Conservation (phyloP, 768 basidiomycete species). For the Lyophyllum decastes region DNA sequence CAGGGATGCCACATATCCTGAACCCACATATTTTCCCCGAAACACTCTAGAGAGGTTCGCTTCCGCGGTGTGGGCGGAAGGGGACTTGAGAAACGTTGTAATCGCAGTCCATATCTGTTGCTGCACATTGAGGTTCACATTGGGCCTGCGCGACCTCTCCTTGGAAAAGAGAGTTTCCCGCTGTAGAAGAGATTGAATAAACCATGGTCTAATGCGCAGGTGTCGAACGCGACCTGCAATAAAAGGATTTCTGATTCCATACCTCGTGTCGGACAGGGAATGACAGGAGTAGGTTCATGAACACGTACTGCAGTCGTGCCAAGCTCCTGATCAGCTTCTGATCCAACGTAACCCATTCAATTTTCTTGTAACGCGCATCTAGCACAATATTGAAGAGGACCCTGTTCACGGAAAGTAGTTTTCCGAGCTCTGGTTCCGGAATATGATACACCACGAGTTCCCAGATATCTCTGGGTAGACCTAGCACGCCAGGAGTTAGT, state of each 20-base stretch:
- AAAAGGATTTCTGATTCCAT: constrained; percentile 26
- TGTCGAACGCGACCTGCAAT: constrained; percentile 34
- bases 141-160: not conserved
- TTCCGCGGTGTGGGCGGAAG: not conserved
- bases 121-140: not conserved
- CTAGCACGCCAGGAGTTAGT: constrained; percentile 7
- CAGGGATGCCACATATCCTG: constrained; percentile 10
- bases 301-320: constrained; percentile 29
- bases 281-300: not conserved
- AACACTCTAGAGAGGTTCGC: not conserved
- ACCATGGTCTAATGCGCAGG: constrained; percentile 40
- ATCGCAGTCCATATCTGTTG: not conserved
- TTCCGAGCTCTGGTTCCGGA: constrained; percentile 6
- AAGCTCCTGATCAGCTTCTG: constrained; percentile 25
- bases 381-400: constrained; percentile 32
- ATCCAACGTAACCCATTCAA: constrained; percentile 35
- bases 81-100: not conserved
- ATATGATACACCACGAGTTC: constrained; percentile 25
- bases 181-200: constrained; percentile 34
- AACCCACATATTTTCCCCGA: not conserved
- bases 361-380: constrained; percentile 28
- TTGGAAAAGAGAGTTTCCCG: constrained; percentile 16
- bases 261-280: not conserved
- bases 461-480: constrained; percentile 37
- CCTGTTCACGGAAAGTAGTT: constrained; percentile 33